Base-by-base conservation (phyloP, 1,284 basidiomycete genomes). In the Xerocomus minutiporus region DNA sequence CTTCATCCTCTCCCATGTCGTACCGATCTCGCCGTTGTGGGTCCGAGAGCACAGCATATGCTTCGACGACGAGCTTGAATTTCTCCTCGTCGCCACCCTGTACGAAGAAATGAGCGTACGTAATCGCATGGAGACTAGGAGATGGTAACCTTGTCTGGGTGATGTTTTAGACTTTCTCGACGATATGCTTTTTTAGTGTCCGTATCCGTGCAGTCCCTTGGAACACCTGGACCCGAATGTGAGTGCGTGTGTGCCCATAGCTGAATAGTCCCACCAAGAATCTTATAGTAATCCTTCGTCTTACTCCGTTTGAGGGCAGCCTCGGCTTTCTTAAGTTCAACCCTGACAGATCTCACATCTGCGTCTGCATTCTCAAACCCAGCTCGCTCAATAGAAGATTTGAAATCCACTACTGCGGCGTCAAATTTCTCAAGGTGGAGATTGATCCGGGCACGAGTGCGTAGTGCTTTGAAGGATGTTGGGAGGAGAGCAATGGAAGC, bases 281-380 rank as follows among this genome's bases (percentile, higher is more conserved):
- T 86, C 71, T 87, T 90, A 70, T 89, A 90, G 64, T 90, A 89
- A 61, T 91, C 90, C 70, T 91, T 91, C 47, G 86, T 84, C 74
- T 92, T 91, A 70, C 86, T 89, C 58, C 85, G 73, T 76, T 91
- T 92, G 55, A 92, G 73, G 50, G 80, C 83, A 5, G 79, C 79
- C 69, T 92, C 87, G 0, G 89, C 89, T 67, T 90, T 87, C 68
- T 80, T 83, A 39, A 90, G 73, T 65, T 95, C 92, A 1, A 67
- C 63, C 55, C 75, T 77, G 46, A 93, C 71, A 15, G 80, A 74
- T 15, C 81, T 76, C 31, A 82, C 77, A 59, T 93, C 91, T 1
- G 73, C 75, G 8, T 81, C 79, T 17, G 73, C 76, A 20, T 78
- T 79, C 41, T 89, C 84, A 9, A 75, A 74, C 12, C 73, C 74